A percentile compares a stretch with the other conserved stretches of the same genome.
Evolutionary conservation across 169 alveolate species (phyloP).

Genomic region (Cyclospora cayetanensis): DNA sequence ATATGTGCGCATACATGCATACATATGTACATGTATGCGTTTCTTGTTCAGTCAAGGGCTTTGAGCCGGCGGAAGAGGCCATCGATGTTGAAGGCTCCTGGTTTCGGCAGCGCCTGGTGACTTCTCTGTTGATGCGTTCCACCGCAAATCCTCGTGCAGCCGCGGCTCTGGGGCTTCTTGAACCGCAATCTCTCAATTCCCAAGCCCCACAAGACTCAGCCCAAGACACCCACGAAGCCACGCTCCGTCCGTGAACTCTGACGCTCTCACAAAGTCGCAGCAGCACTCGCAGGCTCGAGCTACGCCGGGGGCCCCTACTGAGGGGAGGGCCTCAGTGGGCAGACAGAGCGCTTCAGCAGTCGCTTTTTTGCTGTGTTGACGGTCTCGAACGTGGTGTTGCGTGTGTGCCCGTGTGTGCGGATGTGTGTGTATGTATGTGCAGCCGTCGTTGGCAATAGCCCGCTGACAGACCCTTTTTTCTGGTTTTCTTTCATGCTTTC

Average conservation of each 20-base stretch:
- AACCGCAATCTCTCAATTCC: background rate
- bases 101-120: background rate
- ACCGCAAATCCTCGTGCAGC: background rate
- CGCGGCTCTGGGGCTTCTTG: conserved; percentile 8
- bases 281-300: no score
- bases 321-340: no score
- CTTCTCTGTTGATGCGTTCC: conserved; percentile 1
- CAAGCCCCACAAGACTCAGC: background rate
- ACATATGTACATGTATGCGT: no score
- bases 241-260: no score
- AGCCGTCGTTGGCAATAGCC: conserved; percentile 24
- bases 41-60: background rate
- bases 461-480: conserved; percentile 6
- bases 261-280: no score
- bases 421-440: no score
- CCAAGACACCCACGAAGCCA: no score
- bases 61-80: background rate
- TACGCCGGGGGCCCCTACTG: no score
- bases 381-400: background rate
- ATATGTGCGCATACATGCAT: no score
- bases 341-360: no score
- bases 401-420: no score
- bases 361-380: background rate
- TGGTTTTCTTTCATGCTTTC: conserved; percentile 27
- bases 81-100: background rate